Evolutionary conservation across 2,329 filamentous ascomycete genomes (phyloP), one percentile per base, ranked within the genome.

Genomic region (Colletotrichum trifolii): DNA sequence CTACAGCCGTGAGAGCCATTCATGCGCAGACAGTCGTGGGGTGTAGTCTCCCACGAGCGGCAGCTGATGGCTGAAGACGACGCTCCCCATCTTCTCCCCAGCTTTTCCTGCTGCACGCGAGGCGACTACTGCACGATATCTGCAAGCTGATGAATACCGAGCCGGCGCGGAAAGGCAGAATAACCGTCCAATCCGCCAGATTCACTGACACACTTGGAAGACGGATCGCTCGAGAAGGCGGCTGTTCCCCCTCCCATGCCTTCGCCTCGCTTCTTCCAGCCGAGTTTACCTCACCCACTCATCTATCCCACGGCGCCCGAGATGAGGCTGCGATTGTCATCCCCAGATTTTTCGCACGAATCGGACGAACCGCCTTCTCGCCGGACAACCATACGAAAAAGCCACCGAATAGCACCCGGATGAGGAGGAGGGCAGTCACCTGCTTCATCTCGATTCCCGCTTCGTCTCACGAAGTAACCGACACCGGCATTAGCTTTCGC

Each of bases 261-360:
- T 9, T 9, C 9, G 15, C 25, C 35, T 38, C 12, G 11, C 25
- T 15, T 36, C 25, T 12, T 25, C 4, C 35, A n/a, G 33, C 42
- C 35, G 12, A 8, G 3, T 15, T 25, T 10, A 25, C 11, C n/a
- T 47, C 42, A 17, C 25, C 13, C 45, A 40, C 8, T 25, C 25
- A 11, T 34, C 25, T 35, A 13, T 25, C 50, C 49, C 17, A 15
- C 25, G 8, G 35, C 5, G 45, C 35, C 39, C 25, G 40, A 34
- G 15, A 25, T 45, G 2, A 4, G 46, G 40, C 40, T 1, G 46
- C 7, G 25, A 48, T 56, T 57, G 35, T 52, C 57, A 33, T 11
- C n/a, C 9, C 36, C 39, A n/a, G 34, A 40, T 45, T 59, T 52
- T 52, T 65, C 40, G 50, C 62, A 65, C 50, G 57, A 61, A 65